Conservation (phyloP, 192 early-diverging fungal genomes). For the Umbelopsis sp. region DNA sequence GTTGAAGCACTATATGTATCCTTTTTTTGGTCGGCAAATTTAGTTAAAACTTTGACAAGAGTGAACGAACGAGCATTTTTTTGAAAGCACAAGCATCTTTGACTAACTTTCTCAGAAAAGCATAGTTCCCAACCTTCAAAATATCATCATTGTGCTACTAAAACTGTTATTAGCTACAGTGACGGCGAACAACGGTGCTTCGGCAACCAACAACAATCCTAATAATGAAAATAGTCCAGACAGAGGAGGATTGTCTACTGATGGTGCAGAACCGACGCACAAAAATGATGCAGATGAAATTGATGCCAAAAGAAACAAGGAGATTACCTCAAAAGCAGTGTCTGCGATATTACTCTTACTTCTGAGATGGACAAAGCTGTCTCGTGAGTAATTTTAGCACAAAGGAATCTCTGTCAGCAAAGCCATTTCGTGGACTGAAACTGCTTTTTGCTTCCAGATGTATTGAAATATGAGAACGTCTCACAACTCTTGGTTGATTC, state of each 20-base stretch:
- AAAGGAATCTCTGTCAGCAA: background rate
- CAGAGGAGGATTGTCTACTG: background rate
- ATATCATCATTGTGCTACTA: conserved; percentile 55
- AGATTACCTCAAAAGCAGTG: conserved; percentile 74
- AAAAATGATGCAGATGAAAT: conserved; percentile 34
- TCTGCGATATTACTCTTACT: conserved; percentile 66
- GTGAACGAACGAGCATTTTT: background rate
- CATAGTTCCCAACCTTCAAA: conserved; percentile 58
- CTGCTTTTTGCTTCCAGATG: conserved; percentile 48
- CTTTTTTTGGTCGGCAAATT: conserved; percentile 1
- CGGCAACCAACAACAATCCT: background rate
- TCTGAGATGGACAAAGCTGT: conserved; percentile 65
- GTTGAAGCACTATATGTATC: conserved; percentile 60
- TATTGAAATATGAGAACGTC: conserved; percentile 77
- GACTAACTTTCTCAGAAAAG: conserved; percentile 31
- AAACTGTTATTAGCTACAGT: conserved; percentile 56
- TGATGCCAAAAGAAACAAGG: conserved; percentile 64
- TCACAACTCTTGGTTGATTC: conserved; percentile 81
- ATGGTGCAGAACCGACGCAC: background rate
- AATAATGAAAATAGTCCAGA: background rate
- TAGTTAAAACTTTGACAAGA: too few relatives aligned
- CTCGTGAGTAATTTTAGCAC: conserved; percentile 46
- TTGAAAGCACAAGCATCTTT: background rate
- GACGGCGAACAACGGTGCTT: conserved; percentile 29
- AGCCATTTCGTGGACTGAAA: background rate